Percentiles rank a stretch among this genome's conserved stretches.
These are phyloP conservation scores for Silene vulgaris DNA, from an alignment of 179 eudicot genomes.

Conservation along the genomic window DNA sequence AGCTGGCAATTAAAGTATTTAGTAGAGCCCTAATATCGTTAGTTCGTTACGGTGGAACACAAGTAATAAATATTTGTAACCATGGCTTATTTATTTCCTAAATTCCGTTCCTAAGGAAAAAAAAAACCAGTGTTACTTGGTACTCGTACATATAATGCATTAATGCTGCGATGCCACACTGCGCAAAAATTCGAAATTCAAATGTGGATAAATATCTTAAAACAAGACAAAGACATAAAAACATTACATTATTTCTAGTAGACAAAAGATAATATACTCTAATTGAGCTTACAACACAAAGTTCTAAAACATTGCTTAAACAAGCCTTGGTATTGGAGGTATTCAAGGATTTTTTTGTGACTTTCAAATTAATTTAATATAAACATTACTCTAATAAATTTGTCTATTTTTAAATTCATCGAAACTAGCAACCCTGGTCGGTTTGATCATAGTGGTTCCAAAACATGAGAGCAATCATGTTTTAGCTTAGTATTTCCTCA, in stretches of 20 bases:
- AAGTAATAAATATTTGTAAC: no score
- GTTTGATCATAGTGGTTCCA: background rate
- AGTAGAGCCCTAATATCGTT: no score
- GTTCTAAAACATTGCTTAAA: background rate
- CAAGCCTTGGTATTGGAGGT: background rate
- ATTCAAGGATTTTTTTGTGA: background rate
- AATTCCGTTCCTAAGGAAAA: no score
- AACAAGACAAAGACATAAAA: background rate
- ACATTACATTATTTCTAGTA: background rate
- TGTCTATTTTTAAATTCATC: background rate
- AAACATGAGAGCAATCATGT: no score
- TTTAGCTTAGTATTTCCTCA: no score
- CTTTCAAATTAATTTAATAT: background rate
- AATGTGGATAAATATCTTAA: background rate
- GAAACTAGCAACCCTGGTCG: background rate
- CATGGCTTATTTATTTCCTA: no score
- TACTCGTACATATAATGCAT: no score
- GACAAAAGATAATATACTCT: conserved; percentile 4
- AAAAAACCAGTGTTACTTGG: no score
- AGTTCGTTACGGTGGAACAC: no score
- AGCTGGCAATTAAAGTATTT: no score
- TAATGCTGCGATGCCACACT: no score
- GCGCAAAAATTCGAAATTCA: background rate
- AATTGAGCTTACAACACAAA: background rate
- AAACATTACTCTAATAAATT: background rate